Evolutionary conservation across 495 filamentous ascomycete genomes (phyloP).

Genomic region (Glarea lozoyensis): DNA sequence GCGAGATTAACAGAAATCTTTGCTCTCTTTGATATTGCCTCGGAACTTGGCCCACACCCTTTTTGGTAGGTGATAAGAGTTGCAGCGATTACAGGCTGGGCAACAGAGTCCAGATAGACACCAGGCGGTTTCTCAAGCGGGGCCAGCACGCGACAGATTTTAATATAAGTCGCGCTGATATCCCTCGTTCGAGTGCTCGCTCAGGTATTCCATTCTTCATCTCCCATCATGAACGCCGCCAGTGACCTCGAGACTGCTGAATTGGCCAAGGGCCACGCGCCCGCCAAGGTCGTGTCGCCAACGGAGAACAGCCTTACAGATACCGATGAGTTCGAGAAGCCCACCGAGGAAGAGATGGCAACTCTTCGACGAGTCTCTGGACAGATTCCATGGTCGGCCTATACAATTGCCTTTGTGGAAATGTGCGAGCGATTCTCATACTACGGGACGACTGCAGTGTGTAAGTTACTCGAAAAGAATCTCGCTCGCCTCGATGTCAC

Average conservation of each 20-base stretch:
- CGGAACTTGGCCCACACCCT: not conserved
- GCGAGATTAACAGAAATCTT: not conserved
- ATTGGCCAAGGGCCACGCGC: slow-evolving; percentile 3
- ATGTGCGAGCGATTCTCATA: slow-evolving; percentile 72
- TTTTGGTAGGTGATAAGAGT: slow-evolving; percentile 4
- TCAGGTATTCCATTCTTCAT: not conserved
- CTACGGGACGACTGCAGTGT: slow-evolving; percentile 67
- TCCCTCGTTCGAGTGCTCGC: not conserved
- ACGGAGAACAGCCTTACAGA: not conserved
- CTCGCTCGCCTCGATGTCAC: slow-evolving; percentile 23
- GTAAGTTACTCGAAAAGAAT: too few relatives aligned
- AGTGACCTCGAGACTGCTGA: slow-evolving; percentile 10
- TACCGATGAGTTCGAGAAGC: slow-evolving; percentile 17
- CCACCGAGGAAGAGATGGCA: slow-evolving; percentile 49
- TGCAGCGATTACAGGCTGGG: not conserved
- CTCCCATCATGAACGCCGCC: slow-evolving; percentile 9
- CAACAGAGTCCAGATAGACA: not conserved
- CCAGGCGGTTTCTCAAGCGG: not conserved
- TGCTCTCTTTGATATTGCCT: not conserved
- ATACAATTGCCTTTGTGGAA: slow-evolving; percentile 66
- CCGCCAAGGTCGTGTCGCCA: not conserved
- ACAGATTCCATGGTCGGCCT: slow-evolving; percentile 54
- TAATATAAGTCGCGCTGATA: not conserved
- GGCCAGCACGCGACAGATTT: not conserved
- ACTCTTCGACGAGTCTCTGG: slow-evolving; percentile 60